Base-by-base conservation (phyloP, 2,329 filamentous ascomycete genomes). In the Hypoxylon sp. region DNA sequence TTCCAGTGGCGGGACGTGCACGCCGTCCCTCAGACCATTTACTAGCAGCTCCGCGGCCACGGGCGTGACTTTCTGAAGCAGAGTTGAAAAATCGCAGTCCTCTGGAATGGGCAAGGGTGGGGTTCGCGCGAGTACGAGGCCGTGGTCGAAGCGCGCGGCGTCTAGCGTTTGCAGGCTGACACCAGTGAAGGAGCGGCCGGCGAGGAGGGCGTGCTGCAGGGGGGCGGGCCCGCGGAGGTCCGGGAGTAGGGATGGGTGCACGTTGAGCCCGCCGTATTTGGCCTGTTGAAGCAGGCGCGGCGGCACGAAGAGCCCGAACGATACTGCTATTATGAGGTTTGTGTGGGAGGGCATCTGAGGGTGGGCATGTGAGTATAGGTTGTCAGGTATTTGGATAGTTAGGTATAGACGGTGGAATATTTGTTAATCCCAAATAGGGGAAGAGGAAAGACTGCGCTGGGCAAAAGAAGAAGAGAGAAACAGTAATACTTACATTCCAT, bases 271-370 rank as follows among this genome's bases (percentile, higher is more conserved):
- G 47, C 94, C 94, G 80, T 97, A 97, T 73, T 87, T 88, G 24
- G 92, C 88, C 0, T 82, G 82, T 21, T 82, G 82, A 21, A 99
- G 83, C 15, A 98, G 88, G 3, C 93, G 86, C 0, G 87, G 85
- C 0, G 96, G 96, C 0, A 99, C 90, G 68, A 98, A 91, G 6
- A 97, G 86, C 2, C 96, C 96, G 80, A 98, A 99, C 0, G 96
- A 98, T 3, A 98, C 96, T 52, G 94, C 94, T 50, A 98, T 85
- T 72, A 99, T 87, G 65, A 99, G 84, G 78, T 98, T 94, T 72
- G 89, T 89, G 2, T 82, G 76, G 47, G 77, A 75, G 0, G 91
- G 90, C 35, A 90, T 85, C 85, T 91, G 71, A 42, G 60, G 39
- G 29, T 15, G 35, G 21, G 67, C 39, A 39, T 44, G 58, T 19